Base-by-base conservation (phyloP, 1,284 basidiomycete genomes). In the Vanrija humicola region DNA sequence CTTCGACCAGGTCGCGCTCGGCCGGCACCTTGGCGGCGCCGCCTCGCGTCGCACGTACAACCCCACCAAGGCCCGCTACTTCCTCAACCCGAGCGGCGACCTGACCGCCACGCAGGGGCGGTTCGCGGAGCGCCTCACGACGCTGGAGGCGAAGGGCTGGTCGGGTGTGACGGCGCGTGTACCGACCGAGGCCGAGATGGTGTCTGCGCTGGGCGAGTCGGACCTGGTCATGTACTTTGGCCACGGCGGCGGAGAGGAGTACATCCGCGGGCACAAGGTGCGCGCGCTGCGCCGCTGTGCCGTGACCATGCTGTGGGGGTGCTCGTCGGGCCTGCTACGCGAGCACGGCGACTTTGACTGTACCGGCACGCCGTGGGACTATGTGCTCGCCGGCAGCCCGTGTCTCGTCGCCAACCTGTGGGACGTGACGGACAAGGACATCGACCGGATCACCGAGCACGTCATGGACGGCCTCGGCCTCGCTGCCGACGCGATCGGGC, bases 391-490 rank as follows among this genome's bases (percentile, higher is more conserved):
- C 39, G 95, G 94, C 63, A 93, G 91, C 62, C 95, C 96, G 6
- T 88, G 90, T 1, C 81, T 98, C 46, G 85, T 97, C 14, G 96
- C 89, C 0, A 97, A 95, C 69, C 78, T 98, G 16, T 99, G 96
- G 95, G 95, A 98, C 72, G 94, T 98, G 23, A 98, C 96, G 0
- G 95, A 99, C 78, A 84, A 88, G 48, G 95, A 99, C 72, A 93
- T 98, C 62, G 95, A 98, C 78, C 88, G 89, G 63, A 85, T 97
- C 59, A 88, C 92, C 7, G 85, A 88, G 63, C 80, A 84, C 0
- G 91, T 97, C 7, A 87, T 97, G 66, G 85, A 87, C 60, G 82
- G 84, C 57, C 76, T 96, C 8, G 79, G 80, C 3, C 78, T 97
- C 46, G 82, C 78, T 56, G 48, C 38, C 15, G 49, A 44, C 7